phyloP scores from a whole-genome alignment of 208 protist species.

The Leishmania turanica region DNA sequence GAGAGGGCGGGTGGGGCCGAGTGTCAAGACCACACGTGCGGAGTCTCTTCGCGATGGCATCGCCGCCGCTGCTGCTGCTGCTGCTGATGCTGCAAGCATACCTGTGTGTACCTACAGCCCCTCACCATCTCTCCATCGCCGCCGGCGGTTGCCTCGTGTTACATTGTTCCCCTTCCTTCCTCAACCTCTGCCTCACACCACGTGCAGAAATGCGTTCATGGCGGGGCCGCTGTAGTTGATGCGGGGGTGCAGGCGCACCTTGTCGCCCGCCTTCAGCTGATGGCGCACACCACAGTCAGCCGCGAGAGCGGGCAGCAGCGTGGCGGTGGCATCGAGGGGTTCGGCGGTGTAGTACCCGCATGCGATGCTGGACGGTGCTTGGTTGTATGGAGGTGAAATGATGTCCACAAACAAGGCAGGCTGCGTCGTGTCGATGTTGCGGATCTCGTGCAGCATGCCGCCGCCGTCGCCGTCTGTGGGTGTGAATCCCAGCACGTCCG shows the following conservation, averaged over 20 bases:
- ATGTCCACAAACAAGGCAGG: conserved; percentile 78
- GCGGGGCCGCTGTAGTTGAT: conserved; percentile 26
- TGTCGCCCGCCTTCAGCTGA: conserved; percentile 24
- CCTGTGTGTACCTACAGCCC: background rate
- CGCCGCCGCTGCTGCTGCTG: background rate
- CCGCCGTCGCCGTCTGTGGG: conserved; percentile 18
- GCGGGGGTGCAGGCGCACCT: conserved; percentile 40
- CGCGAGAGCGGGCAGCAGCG: background rate
- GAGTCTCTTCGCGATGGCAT: background rate
- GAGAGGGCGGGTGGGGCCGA: background rate
- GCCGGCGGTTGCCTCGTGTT: background rate
- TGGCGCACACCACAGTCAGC: conserved; percentile 24
- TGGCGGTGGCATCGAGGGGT: background rate
- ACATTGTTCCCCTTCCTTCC: background rate
- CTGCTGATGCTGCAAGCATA: background rate
- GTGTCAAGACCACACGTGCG: background rate
- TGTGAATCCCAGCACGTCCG: conserved; percentile 9
- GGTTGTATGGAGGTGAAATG: conserved; percentile 71
- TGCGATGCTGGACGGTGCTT: conserved; percentile 34
- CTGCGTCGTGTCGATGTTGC: conserved; percentile 39
- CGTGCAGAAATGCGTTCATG: conserved; percentile 52
- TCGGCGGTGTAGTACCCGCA: conserved; percentile 63
- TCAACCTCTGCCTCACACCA: conserved; percentile 2
- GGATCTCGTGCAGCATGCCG: conserved; percentile 68
- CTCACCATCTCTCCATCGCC: background rate